Percentiles rank a stretch among this genome's conserved stretches.
These are phyloP conservation scores for Cyamopsis tetragonoloba DNA, from an alignment of 306 rosid species.

Conservation along the genomic window DNA sequence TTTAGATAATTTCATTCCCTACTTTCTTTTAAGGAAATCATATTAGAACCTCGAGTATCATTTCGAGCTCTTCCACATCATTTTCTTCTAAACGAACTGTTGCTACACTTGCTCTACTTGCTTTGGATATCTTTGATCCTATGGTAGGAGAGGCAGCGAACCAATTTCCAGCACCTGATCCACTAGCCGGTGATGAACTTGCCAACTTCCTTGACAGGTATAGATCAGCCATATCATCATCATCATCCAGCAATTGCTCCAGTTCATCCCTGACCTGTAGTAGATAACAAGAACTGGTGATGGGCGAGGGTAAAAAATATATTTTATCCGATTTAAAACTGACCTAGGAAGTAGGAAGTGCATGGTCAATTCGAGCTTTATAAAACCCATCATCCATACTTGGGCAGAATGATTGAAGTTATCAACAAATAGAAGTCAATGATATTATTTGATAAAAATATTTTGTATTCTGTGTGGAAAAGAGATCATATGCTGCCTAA, in stretches of 20 bases:
- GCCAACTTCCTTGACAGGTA: slow-evolving; percentile 84
- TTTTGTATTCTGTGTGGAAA: neutral
- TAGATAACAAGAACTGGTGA: slow-evolving; percentile 36
- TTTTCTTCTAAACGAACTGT: slow-evolving; percentile 78
- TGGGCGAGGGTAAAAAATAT: slow-evolving; percentile 23
- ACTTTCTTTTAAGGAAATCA: neutral
- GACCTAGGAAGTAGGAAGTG: slow-evolving; percentile 8
- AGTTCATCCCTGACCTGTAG: slow-evolving; percentile 78
- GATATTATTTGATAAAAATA: neutral
- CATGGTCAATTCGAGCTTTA: slow-evolving; percentile 4
- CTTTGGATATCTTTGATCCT: slow-evolving; percentile 77
- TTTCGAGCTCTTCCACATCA: slow-evolving; percentile 93
- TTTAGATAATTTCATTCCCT: neutral
- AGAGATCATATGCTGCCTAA: slow-evolving; percentile 1
- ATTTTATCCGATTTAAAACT: slow-evolving; percentile 9
- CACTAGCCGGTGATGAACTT: slow-evolving; percentile 67
- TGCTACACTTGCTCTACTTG: slow-evolving; percentile 71
- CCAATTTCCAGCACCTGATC: slow-evolving; percentile 61
- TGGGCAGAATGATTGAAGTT: neutral
- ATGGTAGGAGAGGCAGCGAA: slow-evolving; percentile 69
- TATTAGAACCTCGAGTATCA: slow-evolving; percentile 76
- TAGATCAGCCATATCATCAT: slow-evolving; percentile 95
- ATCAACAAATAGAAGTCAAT: neutral
- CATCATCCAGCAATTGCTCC: slow-evolving; percentile 91
- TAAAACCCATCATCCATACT: neutral